These are phyloP conservation scores for Chaetomium strumarium DNA, from an alignment of 2,329 filamentous ascomycete species.

Conservation along the genomic window DNA sequence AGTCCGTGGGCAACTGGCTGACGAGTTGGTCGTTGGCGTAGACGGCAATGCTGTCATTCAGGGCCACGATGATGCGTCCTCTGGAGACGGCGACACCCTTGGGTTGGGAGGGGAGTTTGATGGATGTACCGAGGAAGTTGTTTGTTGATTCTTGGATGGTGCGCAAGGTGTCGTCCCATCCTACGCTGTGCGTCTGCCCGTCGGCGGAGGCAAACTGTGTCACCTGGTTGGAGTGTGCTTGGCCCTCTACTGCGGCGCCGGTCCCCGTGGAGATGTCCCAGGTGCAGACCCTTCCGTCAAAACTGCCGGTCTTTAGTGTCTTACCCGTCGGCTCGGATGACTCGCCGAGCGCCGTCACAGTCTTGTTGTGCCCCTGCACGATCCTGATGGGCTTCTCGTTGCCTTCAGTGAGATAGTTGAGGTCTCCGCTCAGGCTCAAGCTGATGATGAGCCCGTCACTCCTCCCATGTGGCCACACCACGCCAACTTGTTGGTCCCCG, in stretches of 20 bases:
- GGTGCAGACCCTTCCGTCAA: slow-evolving; percentile 77
- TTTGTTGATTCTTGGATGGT: slow-evolving; percentile 68
- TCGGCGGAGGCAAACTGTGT: slow-evolving; percentile 61
- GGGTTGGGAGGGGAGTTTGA: slow-evolving; percentile 72
- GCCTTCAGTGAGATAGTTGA: slow-evolving; percentile 79
- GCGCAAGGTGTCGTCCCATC: slow-evolving; percentile 89
- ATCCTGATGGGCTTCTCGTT: slow-evolving; percentile 62
- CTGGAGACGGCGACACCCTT: slow-evolving; percentile 60
- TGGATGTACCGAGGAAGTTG: slow-evolving; percentile 64
- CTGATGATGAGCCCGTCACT: slow-evolving; percentile 86
- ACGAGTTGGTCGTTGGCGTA: slow-evolving; percentile 57
- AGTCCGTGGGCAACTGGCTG: slow-evolving; percentile 53
- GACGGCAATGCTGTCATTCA: slow-evolving; percentile 44
- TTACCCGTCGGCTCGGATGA: slow-evolving; percentile 50
- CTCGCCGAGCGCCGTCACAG: slow-evolving; percentile 69
- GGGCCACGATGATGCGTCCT: slow-evolving; percentile 51
- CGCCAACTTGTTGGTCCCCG: slow-evolving; percentile 84
- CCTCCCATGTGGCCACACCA: slow-evolving; percentile 79
- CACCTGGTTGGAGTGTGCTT: slow-evolving; percentile 80
- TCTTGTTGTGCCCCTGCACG: slow-evolving; percentile 85
- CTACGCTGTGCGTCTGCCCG: slow-evolving; percentile 73
- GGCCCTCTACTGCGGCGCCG: slow-evolving; percentile 68
- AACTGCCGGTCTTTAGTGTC: slow-evolving; percentile 83
- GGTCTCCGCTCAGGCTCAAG: slow-evolving; percentile 78
- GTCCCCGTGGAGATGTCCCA: slow-evolving; percentile 73